Conservation (phyloP, 1,139 yeast genomes). For the Magnusiomyces tetraspermus region DNA sequence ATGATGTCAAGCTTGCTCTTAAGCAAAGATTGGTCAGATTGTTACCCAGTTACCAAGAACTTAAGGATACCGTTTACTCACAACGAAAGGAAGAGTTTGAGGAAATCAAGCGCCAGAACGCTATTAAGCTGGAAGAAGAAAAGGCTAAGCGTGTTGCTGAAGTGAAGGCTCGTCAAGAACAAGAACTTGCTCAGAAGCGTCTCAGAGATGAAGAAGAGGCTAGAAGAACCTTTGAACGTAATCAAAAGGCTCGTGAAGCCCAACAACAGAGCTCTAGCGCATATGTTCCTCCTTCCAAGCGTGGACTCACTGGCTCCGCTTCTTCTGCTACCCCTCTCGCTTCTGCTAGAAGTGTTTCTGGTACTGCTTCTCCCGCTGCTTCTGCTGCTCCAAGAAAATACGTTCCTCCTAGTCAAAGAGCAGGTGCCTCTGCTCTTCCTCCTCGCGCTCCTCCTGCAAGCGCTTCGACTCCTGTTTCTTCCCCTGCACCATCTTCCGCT, state of each 20-base stretch:
- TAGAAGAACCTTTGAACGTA: conserved; percentile 21
- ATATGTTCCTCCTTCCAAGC: conserved; percentile 5
- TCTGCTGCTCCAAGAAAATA: not conserved
- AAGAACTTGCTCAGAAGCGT: conserved; percentile 11
- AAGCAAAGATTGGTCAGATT: conserved; percentile 63
- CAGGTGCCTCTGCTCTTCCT: not conserved
- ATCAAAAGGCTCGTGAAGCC: conserved; percentile 27
- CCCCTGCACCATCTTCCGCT: not conserved
- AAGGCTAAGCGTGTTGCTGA: conserved; percentile 46
- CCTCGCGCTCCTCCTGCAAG: not conserved
- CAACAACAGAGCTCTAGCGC: conserved; percentile 18
- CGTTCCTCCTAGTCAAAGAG: conserved; percentile 4
- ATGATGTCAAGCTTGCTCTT: conserved; percentile 54
- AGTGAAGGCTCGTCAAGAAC: conserved; percentile 31
- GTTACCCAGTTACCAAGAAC: conserved; percentile 51
- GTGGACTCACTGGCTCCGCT: conserved; percentile 5
- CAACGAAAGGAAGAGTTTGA: conserved; percentile 39
- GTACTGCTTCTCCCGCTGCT: too few species aligned
- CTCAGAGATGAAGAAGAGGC: conserved; percentile 24
- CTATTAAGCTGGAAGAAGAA: conserved; percentile 56
- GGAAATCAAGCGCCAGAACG: conserved; percentile 45
- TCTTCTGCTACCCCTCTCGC: conserved; percentile 5
- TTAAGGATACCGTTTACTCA: conserved; percentile 38
- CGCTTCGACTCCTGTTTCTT: not conserved
- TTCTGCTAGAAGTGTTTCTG: conserved; percentile 3